phyloP scores from a whole-genome alignment of 352 stramenopile species.

The Sclerospora graminicola region DNA sequence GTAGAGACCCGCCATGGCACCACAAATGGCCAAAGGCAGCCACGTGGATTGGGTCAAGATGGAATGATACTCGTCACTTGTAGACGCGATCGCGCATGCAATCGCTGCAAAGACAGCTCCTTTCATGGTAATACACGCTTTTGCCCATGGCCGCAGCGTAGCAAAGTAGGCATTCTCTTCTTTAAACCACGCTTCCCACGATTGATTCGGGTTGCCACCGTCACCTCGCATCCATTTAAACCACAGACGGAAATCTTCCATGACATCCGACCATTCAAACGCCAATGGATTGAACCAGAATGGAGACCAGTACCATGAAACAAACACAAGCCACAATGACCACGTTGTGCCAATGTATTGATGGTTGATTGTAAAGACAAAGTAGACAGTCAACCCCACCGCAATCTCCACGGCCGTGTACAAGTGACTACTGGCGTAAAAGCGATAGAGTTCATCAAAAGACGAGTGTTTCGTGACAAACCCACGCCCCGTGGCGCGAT shows the following conservation, averaged over 20 bases:
- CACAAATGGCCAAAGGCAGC: constrained; percentile 47
- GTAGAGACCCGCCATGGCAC: constrained; percentile 44
- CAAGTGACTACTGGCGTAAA: constrained; percentile 96
- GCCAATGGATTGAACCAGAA: constrained; percentile 98
- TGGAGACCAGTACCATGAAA: constrained; percentile 84
- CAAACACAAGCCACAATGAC: constrained; percentile 93
- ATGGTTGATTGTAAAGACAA: constrained; percentile 86
- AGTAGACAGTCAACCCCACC: constrained; percentile 90
- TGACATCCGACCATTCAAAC: constrained; percentile 94
- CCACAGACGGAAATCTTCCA: constrained; percentile 84
- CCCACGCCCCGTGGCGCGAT: constrained; percentile 94
- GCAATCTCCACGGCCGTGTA: constrained; percentile 92
- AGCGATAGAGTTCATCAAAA: constrained; percentile 97
- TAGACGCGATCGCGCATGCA: constrained; percentile 78
- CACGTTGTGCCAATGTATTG: constrained; percentile 97
- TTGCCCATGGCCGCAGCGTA: constrained; percentile 81
- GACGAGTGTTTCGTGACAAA: constrained; percentile 98
- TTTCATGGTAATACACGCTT: constrained; percentile 88
- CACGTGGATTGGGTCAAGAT: constrained; percentile 39
- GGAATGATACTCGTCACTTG: constrained; percentile 56
- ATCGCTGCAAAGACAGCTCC: constrained; percentile 82
- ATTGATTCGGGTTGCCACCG: constrained; percentile 87
- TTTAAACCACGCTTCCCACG: constrained; percentile 94
- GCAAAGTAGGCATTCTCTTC: constrained; percentile 93
- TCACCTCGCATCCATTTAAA: constrained; percentile 92